Evolutionary conservation across 1,284 basidiomycete species (phyloP).

Genomic region (Sphaerobolus stellatus): DNA sequence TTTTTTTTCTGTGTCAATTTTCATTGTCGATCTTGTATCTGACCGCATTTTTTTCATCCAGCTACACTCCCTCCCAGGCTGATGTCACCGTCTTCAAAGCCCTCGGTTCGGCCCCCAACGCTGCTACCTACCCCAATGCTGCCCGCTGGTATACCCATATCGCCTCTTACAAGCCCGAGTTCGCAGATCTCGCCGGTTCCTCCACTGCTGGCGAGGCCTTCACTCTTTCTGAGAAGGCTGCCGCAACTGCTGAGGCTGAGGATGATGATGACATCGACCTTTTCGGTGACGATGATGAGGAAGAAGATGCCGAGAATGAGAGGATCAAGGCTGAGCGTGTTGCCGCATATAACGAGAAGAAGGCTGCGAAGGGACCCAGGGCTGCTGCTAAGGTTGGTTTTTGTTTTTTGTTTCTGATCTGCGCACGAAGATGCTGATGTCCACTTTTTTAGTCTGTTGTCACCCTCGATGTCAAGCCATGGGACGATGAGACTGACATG

Average conservation of each 20-base stretch:
- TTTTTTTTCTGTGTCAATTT: slow-evolving; percentile 17
- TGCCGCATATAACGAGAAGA: slow-evolving; percentile 91
- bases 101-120: slow-evolving; percentile 62
- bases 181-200: slow-evolving; percentile 77
- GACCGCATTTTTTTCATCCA: slow-evolving; percentile 36
- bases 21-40: slow-evolving; percentile 14
- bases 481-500: slow-evolving; percentile 99
- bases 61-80: slow-evolving; percentile 93
- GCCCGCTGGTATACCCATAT: slow-evolving; percentile 96
- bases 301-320: slow-evolving; percentile 92
- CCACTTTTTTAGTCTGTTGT: slow-evolving; percentile 72
- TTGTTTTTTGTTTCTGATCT: background rate
- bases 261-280: slow-evolving; percentile 93
- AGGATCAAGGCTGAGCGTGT: slow-evolving; percentile 94
- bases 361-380: slow-evolving; percentile 91
- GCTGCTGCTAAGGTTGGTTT: slow-evolving; percentile 78
- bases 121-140: slow-evolving; percentile 72
- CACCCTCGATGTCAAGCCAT: slow-evolving; percentile 97
- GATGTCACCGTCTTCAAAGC: slow-evolving; percentile 94
- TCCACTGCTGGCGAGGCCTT: slow-evolving; percentile 81
- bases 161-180: slow-evolving; percentile 81
- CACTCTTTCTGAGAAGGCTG: slow-evolving; percentile 46
- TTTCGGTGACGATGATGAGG: slow-evolving; percentile 89
- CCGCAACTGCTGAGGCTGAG: slow-evolving; percentile 52
- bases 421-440: slow-evolving; percentile 14